These are phyloP conservation scores for Selenicereus undatus DNA, from an alignment of 148 eudicot genomes.

Conservation along the genomic window DNA sequence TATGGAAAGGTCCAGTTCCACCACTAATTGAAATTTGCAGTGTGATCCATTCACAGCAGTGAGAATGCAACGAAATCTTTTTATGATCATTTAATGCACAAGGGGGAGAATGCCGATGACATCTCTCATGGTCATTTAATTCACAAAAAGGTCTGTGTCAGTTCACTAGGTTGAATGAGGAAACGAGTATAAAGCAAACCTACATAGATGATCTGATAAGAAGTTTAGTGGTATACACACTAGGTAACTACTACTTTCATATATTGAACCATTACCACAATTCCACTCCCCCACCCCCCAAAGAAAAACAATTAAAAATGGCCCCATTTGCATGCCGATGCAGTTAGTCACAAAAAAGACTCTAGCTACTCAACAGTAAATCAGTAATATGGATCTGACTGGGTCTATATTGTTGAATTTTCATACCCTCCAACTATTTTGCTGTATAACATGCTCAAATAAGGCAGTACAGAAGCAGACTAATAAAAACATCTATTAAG, in stretches of 20 bases:
- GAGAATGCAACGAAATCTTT: neutral
- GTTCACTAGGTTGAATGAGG: neutral
- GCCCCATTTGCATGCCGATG: neutral
- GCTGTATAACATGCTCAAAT: neutral
- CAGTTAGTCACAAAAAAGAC: neutral
- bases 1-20: neutral
- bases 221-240: neutral
- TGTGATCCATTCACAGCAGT: neutral
- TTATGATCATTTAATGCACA: neutral
- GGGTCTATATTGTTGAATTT: neutral
- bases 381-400: neutral
- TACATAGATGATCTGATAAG: neutral
- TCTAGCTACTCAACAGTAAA: neutral
- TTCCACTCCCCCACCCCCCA: too few relatives aligned
- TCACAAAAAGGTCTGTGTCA: neutral
- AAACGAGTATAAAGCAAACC: neutral
- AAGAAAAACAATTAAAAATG: neutral
- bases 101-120: neutral
- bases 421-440: neutral
- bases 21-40: neutral
- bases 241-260: neutral
- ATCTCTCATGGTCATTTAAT: neutral
- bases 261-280: neutral
- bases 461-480: neutral
- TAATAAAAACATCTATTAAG: neutral